Percentiles rank a stretch among this genome's conserved stretches.
phyloP scores from a whole-genome alignment of 192 early-diverging fungal species.

The Gryganskiella cystojenkinii region DNA sequence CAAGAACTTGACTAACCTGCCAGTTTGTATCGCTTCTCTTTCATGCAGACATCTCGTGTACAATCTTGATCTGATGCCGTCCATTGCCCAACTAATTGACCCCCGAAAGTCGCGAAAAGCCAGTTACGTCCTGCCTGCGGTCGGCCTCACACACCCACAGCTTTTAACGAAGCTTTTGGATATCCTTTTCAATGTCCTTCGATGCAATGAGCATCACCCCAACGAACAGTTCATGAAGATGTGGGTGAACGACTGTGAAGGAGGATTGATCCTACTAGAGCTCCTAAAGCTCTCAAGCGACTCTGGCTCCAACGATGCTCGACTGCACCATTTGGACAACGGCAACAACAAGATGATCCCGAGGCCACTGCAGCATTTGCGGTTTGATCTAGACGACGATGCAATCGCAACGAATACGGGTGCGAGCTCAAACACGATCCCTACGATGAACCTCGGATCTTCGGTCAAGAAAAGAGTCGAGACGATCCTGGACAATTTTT shows the following conservation, averaged over 20 bases:
- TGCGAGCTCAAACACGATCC: background rate
- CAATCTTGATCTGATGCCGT: slow-evolving; percentile 34
- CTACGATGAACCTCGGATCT: slow-evolving; percentile 9
- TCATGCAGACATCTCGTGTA: slow-evolving; percentile 40
- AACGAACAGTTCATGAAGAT: slow-evolving; percentile 53
- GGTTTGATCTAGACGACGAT: slow-evolving; percentile 26
- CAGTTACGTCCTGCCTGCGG: slow-evolving; percentile 30
- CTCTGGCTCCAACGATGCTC: background rate
- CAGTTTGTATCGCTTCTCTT: slow-evolving; percentile 1
- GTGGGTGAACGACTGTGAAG: slow-evolving; percentile 50
- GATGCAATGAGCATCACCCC: slow-evolving; percentile 51
- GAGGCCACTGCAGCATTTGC: slow-evolving; percentile 36
- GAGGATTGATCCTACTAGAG: slow-evolving; percentile 42
- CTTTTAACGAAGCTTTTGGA: slow-evolving; percentile 47
- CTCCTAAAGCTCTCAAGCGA: slow-evolving; percentile 23
- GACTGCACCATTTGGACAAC: slow-evolving; percentile 30
- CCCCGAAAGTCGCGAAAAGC: slow-evolving; percentile 29
- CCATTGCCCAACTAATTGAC: slow-evolving; percentile 48
- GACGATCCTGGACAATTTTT: slow-evolving; percentile 51
- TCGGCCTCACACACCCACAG: slow-evolving; percentile 24
- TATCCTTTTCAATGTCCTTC: slow-evolving; percentile 43
- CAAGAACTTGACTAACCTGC: background rate
- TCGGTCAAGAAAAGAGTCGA: slow-evolving; percentile 48
- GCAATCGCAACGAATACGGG: background rate
- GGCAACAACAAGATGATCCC: slow-evolving; percentile 35